These are phyloP conservation scores for Scutellaria barbata DNA, from an alignment of 257 asterid genomes.

Conservation along the genomic window DNA sequence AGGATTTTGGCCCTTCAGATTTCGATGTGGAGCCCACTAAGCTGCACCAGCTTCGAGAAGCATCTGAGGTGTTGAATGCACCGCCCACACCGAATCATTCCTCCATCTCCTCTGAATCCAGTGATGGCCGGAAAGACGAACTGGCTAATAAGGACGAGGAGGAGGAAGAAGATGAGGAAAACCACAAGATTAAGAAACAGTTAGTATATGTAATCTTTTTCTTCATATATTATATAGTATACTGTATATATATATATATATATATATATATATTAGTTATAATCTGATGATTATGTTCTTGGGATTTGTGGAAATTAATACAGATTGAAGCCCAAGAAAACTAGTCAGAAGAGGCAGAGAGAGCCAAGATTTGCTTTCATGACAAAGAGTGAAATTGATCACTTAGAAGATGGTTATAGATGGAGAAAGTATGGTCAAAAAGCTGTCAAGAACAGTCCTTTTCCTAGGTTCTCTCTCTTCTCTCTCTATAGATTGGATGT, in stretches of 20 bases:
- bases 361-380: slow-evolving; percentile 83
- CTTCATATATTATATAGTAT: neutral
- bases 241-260: neutral
- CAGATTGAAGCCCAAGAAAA: slow-evolving; percentile 67
- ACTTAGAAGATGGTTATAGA: slow-evolving; percentile 81
- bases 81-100: slow-evolving; percentile 71
- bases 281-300: too few relatives aligned
- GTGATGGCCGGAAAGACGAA: slow-evolving; percentile 41
- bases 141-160: slow-evolving; percentile 34
- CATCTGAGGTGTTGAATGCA: slow-evolving; percentile 43
- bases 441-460: slow-evolving; percentile 88
- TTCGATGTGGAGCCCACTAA: slow-evolving; percentile 32
- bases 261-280: neutral
- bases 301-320: neutral
- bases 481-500: neutral
- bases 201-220: slow-evolving; percentile 27
- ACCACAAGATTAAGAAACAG: slow-evolving; percentile 49
- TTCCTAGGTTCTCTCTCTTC: slow-evolving; percentile 53
- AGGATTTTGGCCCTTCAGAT: slow-evolving; percentile 40
- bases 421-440: slow-evolving; percentile 94
- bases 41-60: slow-evolving; percentile 10
- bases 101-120: slow-evolving; percentile 68
- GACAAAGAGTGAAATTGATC: slow-evolving; percentile 88
- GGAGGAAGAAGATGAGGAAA: slow-evolving; percentile 37
- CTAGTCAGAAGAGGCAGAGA: slow-evolving; percentile 55